These are phyloP conservation scores for Celoporthe dispersa DNA, from an alignment of 2,329 filamentous ascomycete species.

Conservation along the genomic window DNA sequence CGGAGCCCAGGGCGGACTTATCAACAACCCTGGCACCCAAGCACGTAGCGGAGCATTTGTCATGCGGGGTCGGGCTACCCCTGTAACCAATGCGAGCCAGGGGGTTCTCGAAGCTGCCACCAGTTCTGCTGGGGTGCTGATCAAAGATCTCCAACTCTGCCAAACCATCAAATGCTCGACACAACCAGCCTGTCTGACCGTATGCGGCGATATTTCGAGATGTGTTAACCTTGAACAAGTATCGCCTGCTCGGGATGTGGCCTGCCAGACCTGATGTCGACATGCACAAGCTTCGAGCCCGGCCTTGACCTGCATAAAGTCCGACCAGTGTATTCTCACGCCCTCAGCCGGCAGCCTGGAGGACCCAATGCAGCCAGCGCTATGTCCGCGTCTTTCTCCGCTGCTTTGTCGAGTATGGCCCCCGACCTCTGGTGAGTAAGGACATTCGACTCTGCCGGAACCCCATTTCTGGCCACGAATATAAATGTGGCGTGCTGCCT, in stretches of 20 bases:
- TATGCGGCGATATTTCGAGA: no score
- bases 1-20: constrained; percentile 18
- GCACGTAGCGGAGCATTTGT: constrained; percentile 2
- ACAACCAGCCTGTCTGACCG: not conserved
- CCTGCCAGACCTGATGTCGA: no score
- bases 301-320: constrained; percentile 1
- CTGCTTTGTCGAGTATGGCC: not conserved
- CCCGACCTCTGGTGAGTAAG: not conserved
- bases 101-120: constrained; percentile 19
- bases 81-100: not conserved
- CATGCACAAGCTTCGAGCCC: not conserved
- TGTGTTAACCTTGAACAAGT: no score
- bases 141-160: not conserved
- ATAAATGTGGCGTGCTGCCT: not conserved
- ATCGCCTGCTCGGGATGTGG: not conserved
- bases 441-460: not conserved
- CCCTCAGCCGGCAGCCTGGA: not conserved
- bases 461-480: not conserved
- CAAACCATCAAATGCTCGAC: not conserved
- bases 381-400: constrained; percentile 1
- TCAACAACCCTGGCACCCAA: constrained; percentile 3
- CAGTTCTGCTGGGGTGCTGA: not conserved
- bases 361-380: not conserved
- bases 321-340: not conserved
- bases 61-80: constrained; percentile 7